Conservation (phyloP, 176 grass and related monocot species). For the Musa troglodytarum region DNA sequence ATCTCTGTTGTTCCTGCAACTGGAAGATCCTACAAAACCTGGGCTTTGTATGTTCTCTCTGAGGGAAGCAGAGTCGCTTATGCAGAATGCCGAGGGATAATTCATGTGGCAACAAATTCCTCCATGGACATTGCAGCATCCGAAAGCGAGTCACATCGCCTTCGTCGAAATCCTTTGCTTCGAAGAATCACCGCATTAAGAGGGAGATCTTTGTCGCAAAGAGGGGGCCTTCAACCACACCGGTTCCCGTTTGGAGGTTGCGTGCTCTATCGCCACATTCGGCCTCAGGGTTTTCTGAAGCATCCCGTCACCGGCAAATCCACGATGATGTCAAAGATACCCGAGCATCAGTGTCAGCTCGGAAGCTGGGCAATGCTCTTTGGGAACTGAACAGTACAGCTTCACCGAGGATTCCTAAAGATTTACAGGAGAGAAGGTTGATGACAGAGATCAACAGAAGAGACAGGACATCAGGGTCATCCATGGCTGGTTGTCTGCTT, state of each 20-base stretch:
- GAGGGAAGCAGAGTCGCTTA: neutral
- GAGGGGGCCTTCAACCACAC: conserved; percentile 13
- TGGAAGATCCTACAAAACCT: neutral
- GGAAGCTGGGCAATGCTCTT: conserved; percentile 59
- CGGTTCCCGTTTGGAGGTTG: conserved; percentile 1
- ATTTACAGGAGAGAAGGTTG: neutral
- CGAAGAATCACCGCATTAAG: conserved; percentile 36
- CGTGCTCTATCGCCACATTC: conserved; percentile 15
- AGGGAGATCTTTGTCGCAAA: conserved; percentile 24
- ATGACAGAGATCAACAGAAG: neutral
- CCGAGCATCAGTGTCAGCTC: conserved; percentile 36
- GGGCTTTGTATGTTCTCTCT: neutral
- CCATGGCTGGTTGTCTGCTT: neutral
- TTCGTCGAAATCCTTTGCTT: conserved; percentile 26
- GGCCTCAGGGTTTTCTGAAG: conserved; percentile 36
- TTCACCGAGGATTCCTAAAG: conserved; percentile 4
- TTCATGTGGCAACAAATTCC: conserved; percentile 12
- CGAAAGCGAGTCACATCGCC: conserved; percentile 51
- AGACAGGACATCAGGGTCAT: neutral
- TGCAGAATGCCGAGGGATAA: conserved; percentile 36
- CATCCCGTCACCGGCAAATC: conserved; percentile 25
- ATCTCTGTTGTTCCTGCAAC: neutral
- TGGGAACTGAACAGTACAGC: conserved; percentile 45
- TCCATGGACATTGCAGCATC: conserved; percentile 13
- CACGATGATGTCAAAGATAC: conserved; percentile 8